Evolutionary conservation across 2,329 filamentous ascomycete species (phyloP).

Genomic region (Tolypocladium tropicale): DNA sequence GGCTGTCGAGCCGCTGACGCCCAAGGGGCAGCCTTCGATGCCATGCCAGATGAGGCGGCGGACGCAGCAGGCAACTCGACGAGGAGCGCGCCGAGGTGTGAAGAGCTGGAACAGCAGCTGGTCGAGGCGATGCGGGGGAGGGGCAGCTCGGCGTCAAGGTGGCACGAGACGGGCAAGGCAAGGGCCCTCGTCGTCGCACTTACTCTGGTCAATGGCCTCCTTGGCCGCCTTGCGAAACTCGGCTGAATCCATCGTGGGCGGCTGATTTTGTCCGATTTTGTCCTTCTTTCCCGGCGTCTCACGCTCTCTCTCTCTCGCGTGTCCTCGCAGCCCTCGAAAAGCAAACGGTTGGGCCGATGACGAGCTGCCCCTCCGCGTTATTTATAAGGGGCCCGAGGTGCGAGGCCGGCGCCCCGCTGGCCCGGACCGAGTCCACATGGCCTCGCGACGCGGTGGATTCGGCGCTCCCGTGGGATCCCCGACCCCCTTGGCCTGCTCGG

Average conservation of each 20-base stretch:
- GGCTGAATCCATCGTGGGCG: slow-evolving; percentile 64
- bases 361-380: not conserved
- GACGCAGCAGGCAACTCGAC: too few relatives aligned
- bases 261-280: not conserved
- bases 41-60: too few relatives aligned
- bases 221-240: slow-evolving; percentile 72
- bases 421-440: too few relatives aligned
- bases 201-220: slow-evolving; percentile 74
- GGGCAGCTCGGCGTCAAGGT: not conserved
- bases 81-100: too few relatives aligned
- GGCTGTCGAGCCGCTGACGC: too few relatives aligned
- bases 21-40: too few relatives aligned
- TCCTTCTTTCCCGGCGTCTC: too few relatives aligned
- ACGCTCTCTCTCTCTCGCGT: too few relatives aligned
- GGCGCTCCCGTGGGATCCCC: not conserved
- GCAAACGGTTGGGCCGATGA: too few relatives aligned
- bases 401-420: too few relatives aligned
- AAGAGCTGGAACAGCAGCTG: not conserved
- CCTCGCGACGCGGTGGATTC: not conserved
- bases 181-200: too few relatives aligned
- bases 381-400: not conserved
- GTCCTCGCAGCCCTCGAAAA: too few relatives aligned
- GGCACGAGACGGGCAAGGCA: not conserved
- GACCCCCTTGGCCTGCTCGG: not conserved
- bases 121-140: not conserved